These are phyloP conservation scores for Leishmania martiniquensis DNA, from an alignment of 208 protist genomes.

Conservation along the genomic window DNA sequence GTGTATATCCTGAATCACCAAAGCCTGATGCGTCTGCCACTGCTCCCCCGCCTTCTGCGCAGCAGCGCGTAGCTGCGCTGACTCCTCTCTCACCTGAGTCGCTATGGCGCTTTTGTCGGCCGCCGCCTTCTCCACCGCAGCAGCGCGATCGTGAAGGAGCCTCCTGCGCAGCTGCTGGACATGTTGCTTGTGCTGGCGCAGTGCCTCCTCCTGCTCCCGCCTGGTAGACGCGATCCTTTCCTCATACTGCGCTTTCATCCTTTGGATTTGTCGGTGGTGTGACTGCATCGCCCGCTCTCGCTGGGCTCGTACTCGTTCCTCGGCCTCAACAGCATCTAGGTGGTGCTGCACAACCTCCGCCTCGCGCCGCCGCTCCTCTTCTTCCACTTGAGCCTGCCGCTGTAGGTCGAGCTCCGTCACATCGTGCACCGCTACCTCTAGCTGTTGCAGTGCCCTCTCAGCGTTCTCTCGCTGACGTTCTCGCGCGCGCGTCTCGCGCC, in stretches of 20 bases:
- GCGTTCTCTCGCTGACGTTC: constrained; percentile 40
- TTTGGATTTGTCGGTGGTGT: constrained; percentile 24
- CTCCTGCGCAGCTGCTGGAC: constrained; percentile 36
- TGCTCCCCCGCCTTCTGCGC: constrained; percentile 45
- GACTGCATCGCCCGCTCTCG: constrained; percentile 20
- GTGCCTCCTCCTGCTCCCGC: constrained; percentile 14
- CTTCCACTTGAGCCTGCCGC: constrained; percentile 46
- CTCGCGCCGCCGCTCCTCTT: constrained; percentile 33
- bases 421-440: constrained; percentile 55
- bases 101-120: constrained; percentile 33
- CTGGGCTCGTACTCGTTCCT: constrained; percentile 29
- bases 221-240: constrained; percentile 10
- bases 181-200: constrained; percentile 19
- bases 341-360: constrained; percentile 39
- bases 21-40: constrained; percentile 39
- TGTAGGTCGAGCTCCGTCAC: constrained; percentile 56
- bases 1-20: constrained; percentile 69
- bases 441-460: constrained; percentile 38
- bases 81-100: constrained; percentile 47
- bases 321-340: constrained; percentile 43
- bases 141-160: constrained; percentile 31
- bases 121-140: constrained; percentile 29
- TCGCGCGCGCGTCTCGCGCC: constrained; percentile 62
- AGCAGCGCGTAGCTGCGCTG: constrained; percentile 33
- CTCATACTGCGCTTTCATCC: constrained; percentile 24